Evolutionary conservation across 2,329 filamentous ascomycete species (phyloP).

Genomic region (Pseudodiploospora longispora): DNA sequence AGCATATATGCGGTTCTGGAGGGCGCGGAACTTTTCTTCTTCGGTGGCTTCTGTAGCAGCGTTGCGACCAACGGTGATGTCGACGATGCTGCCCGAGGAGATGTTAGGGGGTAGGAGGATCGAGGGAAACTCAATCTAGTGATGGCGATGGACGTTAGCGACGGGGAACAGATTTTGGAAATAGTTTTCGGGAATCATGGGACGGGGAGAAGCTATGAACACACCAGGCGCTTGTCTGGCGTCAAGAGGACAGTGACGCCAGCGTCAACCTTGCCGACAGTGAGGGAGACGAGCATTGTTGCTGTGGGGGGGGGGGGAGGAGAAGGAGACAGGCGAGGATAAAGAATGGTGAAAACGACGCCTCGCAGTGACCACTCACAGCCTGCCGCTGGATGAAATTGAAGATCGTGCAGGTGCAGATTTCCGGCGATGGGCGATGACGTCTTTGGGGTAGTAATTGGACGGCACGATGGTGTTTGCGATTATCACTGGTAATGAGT

Average conservation of each 20-base stretch:
- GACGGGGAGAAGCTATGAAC: constrained; percentile 21
- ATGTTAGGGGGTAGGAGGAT: constrained; percentile 95
- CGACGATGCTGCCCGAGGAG: constrained; percentile 91
- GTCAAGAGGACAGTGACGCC: constrained; percentile 95
- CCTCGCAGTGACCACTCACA: not conserved
- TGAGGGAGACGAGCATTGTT: constrained; percentile 88
- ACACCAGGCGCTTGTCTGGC: constrained; percentile 90
- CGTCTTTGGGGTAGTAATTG: too few species aligned
- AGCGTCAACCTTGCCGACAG: constrained; percentile 97
- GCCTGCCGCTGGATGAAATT: too few species aligned
- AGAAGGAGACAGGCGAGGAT: not conserved
- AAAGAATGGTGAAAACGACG: too few species aligned
- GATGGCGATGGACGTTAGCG: constrained; percentile 12
- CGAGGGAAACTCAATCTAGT: constrained; percentile 94
- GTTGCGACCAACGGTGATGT: constrained; percentile 92
- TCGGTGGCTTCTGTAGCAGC: constrained; percentile 66
- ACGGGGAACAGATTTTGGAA: not conserved
- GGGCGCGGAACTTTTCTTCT: constrained; percentile 65
- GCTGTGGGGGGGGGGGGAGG: not conserved
- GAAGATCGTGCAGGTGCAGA: too few species aligned
- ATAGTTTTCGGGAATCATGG: not conserved
- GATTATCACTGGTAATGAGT: too few species aligned
- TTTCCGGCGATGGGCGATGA: too few species aligned
- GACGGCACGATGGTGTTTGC: too few species aligned
- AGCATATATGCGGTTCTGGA: constrained; percentile 83